These are phyloP conservation scores for Pleurozium schreberi DNA, from an alignment of 225 moss, liverwort and hornwort genomes.

Conservation along the genomic window DNA sequence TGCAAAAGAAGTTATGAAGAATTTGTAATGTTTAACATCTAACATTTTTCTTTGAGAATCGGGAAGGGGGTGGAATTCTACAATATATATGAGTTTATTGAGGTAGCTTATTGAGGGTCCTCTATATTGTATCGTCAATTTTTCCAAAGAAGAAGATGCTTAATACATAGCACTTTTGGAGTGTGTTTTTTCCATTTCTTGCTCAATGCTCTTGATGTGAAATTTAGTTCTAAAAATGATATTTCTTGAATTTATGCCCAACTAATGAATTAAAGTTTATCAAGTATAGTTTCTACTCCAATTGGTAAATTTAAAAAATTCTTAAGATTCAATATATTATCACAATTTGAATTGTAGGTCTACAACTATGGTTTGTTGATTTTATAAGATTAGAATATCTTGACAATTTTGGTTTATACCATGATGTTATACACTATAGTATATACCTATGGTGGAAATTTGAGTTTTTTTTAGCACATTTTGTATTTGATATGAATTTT, in stretches of 20 bases:
- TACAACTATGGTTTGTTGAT: not conserved
- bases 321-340: not conserved
- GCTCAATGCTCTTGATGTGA: not conserved
- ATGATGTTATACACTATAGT: not conserved
- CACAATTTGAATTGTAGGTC: not conserved
- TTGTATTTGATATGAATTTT: not conserved
- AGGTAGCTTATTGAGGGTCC: too few relatives aligned
- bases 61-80: too few relatives aligned
- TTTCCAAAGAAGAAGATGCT: not conserved
- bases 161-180: not conserved
- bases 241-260: not conserved
- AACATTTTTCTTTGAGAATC: too few relatives aligned
- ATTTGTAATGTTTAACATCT: not conserved
- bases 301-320: too few relatives aligned
- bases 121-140: not conserved
- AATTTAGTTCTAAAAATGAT: not conserved
- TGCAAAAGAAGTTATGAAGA: not conserved
- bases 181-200: not conserved
- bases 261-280: not conserved
- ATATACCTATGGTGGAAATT: not conserved
- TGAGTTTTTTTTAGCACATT: not conserved
- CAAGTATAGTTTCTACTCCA: rapidly evolving
- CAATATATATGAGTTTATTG: too few relatives aligned
- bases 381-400: too few relatives aligned
- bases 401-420: not conserved